These are phyloP conservation scores for Thymus mandschuricus DNA, from an alignment of 257 asterid genomes.

Conservation along the genomic window DNA sequence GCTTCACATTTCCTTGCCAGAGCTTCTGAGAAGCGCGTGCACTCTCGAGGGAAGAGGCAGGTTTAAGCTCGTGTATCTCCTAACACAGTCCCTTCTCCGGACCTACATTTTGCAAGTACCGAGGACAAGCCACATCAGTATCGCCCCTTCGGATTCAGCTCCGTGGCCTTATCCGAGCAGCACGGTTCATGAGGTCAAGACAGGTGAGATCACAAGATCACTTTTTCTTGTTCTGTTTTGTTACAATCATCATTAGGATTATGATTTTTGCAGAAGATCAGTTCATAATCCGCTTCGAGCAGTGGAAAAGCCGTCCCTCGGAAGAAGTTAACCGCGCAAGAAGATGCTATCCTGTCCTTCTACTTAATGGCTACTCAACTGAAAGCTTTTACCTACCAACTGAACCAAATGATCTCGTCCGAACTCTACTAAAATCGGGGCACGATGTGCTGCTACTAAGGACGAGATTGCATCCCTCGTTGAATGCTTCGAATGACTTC, in stretches of 20 bases:
- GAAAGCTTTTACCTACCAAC: constrained; percentile 61
- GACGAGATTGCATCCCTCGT: constrained; percentile 44
- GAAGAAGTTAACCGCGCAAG: constrained; percentile 10
- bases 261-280: constrained; percentile 45
- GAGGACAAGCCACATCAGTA: constrained; percentile 25
- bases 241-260: neutral
- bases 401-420: constrained; percentile 54
- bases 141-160: constrained; percentile 30
- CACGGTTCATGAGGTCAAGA: constrained; percentile 41
- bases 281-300: constrained; percentile 39
- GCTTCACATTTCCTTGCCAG: constrained; percentile 46
- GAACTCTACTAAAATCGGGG: constrained; percentile 54
- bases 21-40: constrained; percentile 41
- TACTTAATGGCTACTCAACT: constrained; percentile 56
- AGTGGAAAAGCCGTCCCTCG: constrained; percentile 42
- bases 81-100: constrained; percentile 44
- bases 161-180: constrained; percentile 41
- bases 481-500: constrained; percentile 33
- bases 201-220: constrained; percentile 40
- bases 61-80: constrained; percentile 26
- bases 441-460: constrained; percentile 51
- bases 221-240: neutral
- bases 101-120: constrained; percentile 57
- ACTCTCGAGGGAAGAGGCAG: constrained; percentile 41
- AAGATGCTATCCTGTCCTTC: constrained; percentile 43